phyloP scores from a whole-genome alignment of 1,284 basidiomycete genomes.

The Trametes pubescens region DNA sequence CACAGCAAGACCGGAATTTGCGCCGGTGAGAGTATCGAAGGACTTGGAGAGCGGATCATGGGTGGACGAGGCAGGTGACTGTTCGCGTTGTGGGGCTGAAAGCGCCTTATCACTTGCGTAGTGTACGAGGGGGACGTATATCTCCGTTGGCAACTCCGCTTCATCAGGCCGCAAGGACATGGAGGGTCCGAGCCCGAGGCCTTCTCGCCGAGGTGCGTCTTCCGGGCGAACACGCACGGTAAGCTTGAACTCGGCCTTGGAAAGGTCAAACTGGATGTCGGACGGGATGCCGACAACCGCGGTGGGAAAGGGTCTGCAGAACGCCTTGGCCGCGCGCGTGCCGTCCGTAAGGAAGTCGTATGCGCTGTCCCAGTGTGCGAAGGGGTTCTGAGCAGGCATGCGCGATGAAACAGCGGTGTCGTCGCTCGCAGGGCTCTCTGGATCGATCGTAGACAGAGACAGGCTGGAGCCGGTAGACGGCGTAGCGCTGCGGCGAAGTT shows the following conservation, averaged over 20 bases:
- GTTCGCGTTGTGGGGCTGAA: constrained; percentile 29
- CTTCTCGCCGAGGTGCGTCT: constrained; percentile 48
- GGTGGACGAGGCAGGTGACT: constrained; percentile 22
- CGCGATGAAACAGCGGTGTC: constrained; percentile 20
- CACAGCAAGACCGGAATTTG: not conserved
- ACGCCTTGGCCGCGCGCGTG: constrained; percentile 82
- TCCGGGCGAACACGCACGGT: constrained; percentile 65
- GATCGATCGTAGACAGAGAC: constrained; percentile 44
- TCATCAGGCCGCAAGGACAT: constrained; percentile 40
- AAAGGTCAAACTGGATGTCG: constrained; percentile 81
- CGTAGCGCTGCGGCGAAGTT: constrained; percentile 30
- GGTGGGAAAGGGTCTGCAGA: constrained; percentile 83
- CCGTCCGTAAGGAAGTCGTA: constrained; percentile 83
- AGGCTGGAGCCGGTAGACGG: constrained; percentile 42
- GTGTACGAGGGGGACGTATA: constrained; percentile 90
- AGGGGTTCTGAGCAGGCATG: constrained; percentile 9
- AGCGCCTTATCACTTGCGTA: constrained; percentile 67
- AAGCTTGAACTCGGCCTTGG: constrained; percentile 73
- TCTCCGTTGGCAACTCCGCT: constrained; percentile 74
- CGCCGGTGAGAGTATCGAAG: constrained; percentile 28
- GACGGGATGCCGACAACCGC: constrained; percentile 74
- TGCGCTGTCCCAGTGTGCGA: constrained; percentile 51
- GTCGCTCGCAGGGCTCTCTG: constrained; percentile 23
- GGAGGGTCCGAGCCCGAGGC: constrained; percentile 28
- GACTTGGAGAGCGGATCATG: constrained; percentile 24